Conservation (phyloP, 2,329 filamentous ascomycete species). For the Cytospora leucostoma region DNA sequence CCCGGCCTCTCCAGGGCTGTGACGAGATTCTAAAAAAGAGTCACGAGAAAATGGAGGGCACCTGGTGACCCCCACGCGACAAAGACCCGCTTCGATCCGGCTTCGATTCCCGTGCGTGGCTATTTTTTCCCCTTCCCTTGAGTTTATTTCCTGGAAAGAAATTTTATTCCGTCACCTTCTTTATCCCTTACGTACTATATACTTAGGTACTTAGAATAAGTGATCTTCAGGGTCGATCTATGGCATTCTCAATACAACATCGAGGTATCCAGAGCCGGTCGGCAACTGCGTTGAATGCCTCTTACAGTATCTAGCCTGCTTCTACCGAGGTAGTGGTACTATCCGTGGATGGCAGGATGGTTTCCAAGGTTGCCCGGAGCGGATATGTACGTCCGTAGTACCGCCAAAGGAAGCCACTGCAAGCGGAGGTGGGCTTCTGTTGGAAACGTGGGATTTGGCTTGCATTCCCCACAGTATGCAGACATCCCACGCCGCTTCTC, state of each 20-base stretch:
- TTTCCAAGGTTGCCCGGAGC: no score
- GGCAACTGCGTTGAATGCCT: no score
- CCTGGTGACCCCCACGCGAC: constrained; percentile 23
- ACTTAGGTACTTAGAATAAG: not conserved
- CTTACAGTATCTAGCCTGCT: not conserved
- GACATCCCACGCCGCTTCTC: constrained; percentile 27
- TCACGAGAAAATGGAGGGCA: not conserved
- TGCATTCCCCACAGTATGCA: constrained; percentile 24
- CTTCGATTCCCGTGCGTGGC: constrained; percentile 7
- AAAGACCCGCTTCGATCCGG: constrained; percentile 4
- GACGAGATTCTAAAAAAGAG: not conserved
- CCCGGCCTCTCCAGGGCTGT: no score
- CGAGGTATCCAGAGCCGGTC: not conserved
- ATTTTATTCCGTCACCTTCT: not conserved
- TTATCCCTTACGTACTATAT: constrained; percentile 8
- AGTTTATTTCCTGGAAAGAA: not conserved
- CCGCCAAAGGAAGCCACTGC: no score
- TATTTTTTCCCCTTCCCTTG: constrained; percentile 3
- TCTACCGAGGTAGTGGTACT: not conserved
- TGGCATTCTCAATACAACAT: not conserved
- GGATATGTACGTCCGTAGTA: constrained; percentile 1
- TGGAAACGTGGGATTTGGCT: constrained; percentile 19
- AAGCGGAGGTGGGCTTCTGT: not conserved
- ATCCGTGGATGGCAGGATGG: not conserved
- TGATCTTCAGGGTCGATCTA: not conserved